A percentile compares a stretch with the other conserved stretches of the same genome.
Conservation (phyloP, 805 yeast genomes). For the Ogataea philodendri region DNA sequence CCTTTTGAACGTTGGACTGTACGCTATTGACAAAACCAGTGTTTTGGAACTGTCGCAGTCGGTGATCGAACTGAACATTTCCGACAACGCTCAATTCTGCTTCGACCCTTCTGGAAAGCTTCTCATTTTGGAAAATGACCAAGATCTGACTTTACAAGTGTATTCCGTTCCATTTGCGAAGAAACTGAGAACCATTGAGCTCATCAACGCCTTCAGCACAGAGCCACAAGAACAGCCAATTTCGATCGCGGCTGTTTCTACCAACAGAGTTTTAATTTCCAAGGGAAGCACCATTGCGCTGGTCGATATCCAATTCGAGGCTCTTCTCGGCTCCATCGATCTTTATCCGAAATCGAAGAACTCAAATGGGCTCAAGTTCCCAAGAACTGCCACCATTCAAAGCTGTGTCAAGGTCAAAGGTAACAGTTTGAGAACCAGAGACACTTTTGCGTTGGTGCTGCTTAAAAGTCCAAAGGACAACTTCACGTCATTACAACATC, state of each 20-base stretch:
- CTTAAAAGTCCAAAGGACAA: constrained; percentile 43
- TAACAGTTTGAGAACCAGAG: constrained; percentile 38
- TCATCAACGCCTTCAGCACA: constrained; percentile 22
- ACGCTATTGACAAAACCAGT: constrained; percentile 27
- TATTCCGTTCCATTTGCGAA: constrained; percentile 35
- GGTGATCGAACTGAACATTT: constrained; percentile 22
- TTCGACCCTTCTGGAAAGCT: constrained; percentile 34
- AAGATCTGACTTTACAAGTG: constrained; percentile 20
- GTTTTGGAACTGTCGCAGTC: constrained; percentile 32
- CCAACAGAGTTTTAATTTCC: constrained; percentile 47
- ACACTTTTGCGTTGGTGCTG: constrained; percentile 42
- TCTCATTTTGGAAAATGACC: constrained; percentile 23
- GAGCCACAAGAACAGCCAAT: constrained; percentile 29
- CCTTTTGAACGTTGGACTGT: constrained; percentile 26
- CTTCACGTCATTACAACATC: constrained; percentile 41
- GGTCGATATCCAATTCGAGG: constrained; percentile 44
- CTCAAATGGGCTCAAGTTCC: constrained; percentile 18
- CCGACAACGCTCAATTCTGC: constrained; percentile 17
- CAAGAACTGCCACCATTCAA: constrained; percentile 32
- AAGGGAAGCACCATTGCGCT: constrained; percentile 40
- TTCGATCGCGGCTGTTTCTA: constrained; percentile 41
- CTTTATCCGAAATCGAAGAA: constrained; percentile 31
- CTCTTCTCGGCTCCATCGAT: constrained; percentile 34
- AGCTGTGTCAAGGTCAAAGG: constrained; percentile 41
- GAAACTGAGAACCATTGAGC: constrained; percentile 31